Percentiles rank a stretch among this genome's conserved stretches.
Evolutionary conservation across 768 basidiomycete species (phyloP).

Genomic region (Porphyrellus cyaneotinctus): DNA sequence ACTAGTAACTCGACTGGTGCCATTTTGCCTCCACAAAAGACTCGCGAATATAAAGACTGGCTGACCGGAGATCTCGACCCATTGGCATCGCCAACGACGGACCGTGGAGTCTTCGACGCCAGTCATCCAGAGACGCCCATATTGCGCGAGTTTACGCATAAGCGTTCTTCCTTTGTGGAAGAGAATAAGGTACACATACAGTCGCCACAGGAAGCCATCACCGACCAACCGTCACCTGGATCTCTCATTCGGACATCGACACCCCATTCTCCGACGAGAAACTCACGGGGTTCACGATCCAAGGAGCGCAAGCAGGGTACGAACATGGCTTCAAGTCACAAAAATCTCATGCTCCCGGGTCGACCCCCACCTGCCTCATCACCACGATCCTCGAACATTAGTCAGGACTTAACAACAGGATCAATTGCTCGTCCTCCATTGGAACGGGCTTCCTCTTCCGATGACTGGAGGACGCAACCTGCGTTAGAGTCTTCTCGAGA

Average conservation of each 20-base stretch:
- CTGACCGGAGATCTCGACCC: constrained; percentile 64
- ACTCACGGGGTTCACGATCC: constrained; percentile 30
- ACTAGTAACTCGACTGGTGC: constrained; percentile 7
- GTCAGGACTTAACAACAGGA: constrained; percentile 6
- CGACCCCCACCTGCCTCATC: constrained; percentile 4
- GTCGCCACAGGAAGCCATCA: constrained; percentile 34
- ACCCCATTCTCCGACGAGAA: constrained; percentile 21
- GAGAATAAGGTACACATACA: constrained; percentile 33
- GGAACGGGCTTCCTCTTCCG: constrained; percentile 32
- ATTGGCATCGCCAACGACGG: constrained; percentile 16
- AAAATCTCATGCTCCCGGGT: constrained; percentile 2
- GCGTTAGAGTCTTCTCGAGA: constrained; percentile 22
- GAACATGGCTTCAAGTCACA: constrained; percentile 8
- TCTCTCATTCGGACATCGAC: constrained; percentile 1
- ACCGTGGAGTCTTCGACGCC: constrained; percentile 8
- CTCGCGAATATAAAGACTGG: constrained; percentile 56
- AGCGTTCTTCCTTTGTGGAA: constrained; percentile 66
- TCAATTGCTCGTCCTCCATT: constrained; percentile 9
- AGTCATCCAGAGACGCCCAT: constrained; percentile 39
- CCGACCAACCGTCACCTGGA: constrained; percentile 15
- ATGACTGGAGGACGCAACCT: constrained; percentile 48
- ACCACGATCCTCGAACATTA: constrained; percentile 6
- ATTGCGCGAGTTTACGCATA: constrained; percentile 67
- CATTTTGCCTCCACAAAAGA: constrained; percentile 16
- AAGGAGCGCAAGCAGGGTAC: constrained; percentile 30